phyloP scores from a whole-genome alignment of 352 stramenopile species.

The Pythium periplocum region DNA sequence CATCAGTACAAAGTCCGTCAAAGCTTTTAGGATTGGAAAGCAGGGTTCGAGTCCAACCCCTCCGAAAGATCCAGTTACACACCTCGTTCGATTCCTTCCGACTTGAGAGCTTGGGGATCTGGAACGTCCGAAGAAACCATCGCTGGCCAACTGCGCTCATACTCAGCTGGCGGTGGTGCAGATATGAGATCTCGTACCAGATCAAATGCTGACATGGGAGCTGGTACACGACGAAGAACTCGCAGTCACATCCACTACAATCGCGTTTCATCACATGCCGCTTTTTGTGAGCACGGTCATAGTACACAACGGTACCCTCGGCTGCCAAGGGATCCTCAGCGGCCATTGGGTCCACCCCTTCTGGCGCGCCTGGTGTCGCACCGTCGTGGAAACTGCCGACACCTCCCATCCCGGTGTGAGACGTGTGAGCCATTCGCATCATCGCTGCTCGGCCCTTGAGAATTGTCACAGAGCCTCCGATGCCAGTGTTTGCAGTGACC shows the following conservation, averaged over 20 bases:
- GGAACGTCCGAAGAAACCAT: slow-evolving; percentile 71
- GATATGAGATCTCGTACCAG: slow-evolving; percentile 60
- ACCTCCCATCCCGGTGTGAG: not conserved
- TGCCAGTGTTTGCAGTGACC: slow-evolving; percentile 34
- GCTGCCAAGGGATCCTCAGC: slow-evolving; percentile 13
- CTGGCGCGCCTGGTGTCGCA: slow-evolving; percentile 1
- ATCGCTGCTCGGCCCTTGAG: slow-evolving; percentile 21
- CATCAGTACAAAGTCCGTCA: too few species aligned
- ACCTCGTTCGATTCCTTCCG: slow-evolving; percentile 71
- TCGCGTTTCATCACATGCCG: slow-evolving; percentile 56
- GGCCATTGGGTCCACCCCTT: not conserved
- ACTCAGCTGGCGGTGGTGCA: slow-evolving; percentile 61
- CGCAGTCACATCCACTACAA: slow-evolving; percentile 55
- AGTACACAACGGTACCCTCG: slow-evolving; percentile 38
- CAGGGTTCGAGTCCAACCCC: not conserved
- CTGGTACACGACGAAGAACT: slow-evolving; percentile 61
- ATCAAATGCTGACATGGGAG: slow-evolving; percentile 69
- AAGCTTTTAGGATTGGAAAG: not conserved
- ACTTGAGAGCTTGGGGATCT: slow-evolving; percentile 45
- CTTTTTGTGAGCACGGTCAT: slow-evolving; percentile 51
- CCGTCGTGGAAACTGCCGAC: too few species aligned
- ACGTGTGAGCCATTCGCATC: slow-evolving; percentile 9
- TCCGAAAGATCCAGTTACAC: slow-evolving; percentile 1
- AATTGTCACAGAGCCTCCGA: slow-evolving; percentile 21
- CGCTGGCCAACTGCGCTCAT: slow-evolving; percentile 49